Evolutionary conservation across 163 green algal species (phyloP).

Genomic region (Scenedesmus sp.): DNA sequence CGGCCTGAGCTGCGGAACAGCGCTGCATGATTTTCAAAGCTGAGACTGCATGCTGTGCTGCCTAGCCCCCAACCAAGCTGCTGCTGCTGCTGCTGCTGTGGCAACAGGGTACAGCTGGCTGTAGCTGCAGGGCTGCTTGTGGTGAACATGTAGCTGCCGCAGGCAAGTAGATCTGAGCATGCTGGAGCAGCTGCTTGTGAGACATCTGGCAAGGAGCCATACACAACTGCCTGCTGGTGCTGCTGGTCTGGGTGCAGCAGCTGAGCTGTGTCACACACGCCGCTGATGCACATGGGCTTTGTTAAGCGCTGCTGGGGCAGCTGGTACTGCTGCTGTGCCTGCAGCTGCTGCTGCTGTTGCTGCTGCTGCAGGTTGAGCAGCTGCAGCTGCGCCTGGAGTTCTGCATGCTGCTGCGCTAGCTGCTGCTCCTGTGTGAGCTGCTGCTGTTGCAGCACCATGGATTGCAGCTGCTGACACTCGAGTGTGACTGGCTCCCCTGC

Average conservation of each 20-base stretch:
- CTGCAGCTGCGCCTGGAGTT: not conserved
- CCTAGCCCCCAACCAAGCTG: too few species aligned
- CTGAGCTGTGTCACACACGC: not conserved
- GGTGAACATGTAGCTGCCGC: too few species aligned
- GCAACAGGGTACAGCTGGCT: too few species aligned
- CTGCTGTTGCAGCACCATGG: conserved; percentile 12
- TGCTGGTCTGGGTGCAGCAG: not conserved
- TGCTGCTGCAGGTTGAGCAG: conserved; percentile 16
- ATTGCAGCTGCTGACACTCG: not conserved
- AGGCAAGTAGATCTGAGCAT: too few species aligned
- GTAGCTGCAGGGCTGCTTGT: too few species aligned
- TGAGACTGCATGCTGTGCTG: too few species aligned
- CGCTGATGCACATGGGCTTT: not conserved
- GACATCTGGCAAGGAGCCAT: not conserved
- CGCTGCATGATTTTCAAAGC: too few species aligned
- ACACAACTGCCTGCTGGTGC: not conserved
- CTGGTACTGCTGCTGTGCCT: not conserved
- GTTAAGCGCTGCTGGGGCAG: not conserved
- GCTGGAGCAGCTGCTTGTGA: not conserved
- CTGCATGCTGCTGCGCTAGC: conserved; percentile 5
- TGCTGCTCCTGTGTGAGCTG: conserved; percentile 18
- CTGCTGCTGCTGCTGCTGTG: not conserved
- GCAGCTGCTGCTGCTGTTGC: not conserved
- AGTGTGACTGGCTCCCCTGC: not conserved
- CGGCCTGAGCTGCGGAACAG: too few species aligned